A percentile compares a stretch with the other conserved stretches of the same genome.
Conservation (phyloP, 116 monocot genomes). For the Iris pallida region DNA sequence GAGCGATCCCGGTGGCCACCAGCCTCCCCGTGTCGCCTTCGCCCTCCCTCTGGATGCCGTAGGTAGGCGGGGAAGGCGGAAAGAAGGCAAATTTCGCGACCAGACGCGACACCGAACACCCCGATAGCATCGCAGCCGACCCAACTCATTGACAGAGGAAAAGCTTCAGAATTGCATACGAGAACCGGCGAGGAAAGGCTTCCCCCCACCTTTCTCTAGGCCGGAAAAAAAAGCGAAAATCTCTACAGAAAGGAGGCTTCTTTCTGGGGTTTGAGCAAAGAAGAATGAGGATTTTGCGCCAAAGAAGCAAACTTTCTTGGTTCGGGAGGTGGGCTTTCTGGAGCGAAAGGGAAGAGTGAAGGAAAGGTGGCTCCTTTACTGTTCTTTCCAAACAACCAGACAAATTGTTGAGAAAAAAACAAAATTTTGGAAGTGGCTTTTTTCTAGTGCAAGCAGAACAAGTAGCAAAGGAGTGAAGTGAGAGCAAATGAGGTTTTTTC, state of each 20-base stretch:
- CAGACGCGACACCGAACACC: slow-evolving; percentile 58
- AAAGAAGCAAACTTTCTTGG: neutral
- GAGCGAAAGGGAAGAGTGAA: neutral
- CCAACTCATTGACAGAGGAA: slow-evolving; percentile 45
- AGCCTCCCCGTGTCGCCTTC: slow-evolving; percentile 28
- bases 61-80: slow-evolving; percentile 54
- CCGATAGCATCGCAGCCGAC: slow-evolving; percentile 33
- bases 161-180: slow-evolving; percentile 7
- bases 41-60: slow-evolving; percentile 32
- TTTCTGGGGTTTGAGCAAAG: neutral
- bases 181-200: neutral
- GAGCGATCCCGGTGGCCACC: slow-evolving; percentile 38
- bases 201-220: neutral
- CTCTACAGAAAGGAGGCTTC: neutral
- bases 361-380: neutral
- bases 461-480: too few relatives aligned
- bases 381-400: too few relatives aligned
- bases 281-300: too few relatives aligned
- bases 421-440: too few relatives aligned
- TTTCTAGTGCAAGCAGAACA: too few relatives aligned
- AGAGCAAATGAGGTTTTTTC: too few relatives aligned
- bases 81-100: slow-evolving; percentile 73
- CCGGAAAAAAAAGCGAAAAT: too few relatives aligned
- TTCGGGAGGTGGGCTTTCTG: neutral
- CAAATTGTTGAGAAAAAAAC: too few relatives aligned